phyloP scores from a whole-genome alignment of 306 rosid species.

The Chamaecrista fasciculata region DNA sequence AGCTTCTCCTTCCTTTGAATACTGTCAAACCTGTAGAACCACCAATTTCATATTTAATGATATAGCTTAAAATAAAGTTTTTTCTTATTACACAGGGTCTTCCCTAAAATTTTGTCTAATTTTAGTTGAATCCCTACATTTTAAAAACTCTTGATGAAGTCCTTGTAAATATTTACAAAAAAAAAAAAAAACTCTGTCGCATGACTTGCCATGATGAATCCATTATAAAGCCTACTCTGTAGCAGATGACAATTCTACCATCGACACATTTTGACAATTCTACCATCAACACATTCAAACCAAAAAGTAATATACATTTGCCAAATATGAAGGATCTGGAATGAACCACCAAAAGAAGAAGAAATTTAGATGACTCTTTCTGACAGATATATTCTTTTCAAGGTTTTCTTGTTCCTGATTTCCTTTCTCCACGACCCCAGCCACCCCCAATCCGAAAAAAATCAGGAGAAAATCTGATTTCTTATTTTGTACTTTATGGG shows the following conservation, averaged over 20 bases:
- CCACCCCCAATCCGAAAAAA: no score
- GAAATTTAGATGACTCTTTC: background rate
- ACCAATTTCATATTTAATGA: slow-evolving; percentile 3
- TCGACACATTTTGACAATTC: no score
- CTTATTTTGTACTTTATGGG: background rate
- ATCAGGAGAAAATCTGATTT: no score
- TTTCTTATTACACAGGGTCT: background rate
- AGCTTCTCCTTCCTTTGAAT: slow-evolving; percentile 25
- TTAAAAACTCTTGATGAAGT: background rate
- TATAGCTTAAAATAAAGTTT: background rate
- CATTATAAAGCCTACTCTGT: background rate
- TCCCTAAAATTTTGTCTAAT: background rate
- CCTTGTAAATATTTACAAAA: background rate
- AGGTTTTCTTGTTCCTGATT: background rate
- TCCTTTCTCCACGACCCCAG: background rate
- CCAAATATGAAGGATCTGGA: background rate
- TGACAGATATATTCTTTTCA: background rate
- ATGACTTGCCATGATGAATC: background rate
- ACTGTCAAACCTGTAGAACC: background rate
- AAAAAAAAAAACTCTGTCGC: background rate
- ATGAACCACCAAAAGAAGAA: background rate
- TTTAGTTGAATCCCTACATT: background rate
- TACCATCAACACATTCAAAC: background rate
- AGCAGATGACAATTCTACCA: background rate
- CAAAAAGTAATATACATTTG: background rate